Evolutionary conservation across 2,329 filamentous ascomycete genomes (phyloP).

Genomic region (Cercospora canescens): DNA sequence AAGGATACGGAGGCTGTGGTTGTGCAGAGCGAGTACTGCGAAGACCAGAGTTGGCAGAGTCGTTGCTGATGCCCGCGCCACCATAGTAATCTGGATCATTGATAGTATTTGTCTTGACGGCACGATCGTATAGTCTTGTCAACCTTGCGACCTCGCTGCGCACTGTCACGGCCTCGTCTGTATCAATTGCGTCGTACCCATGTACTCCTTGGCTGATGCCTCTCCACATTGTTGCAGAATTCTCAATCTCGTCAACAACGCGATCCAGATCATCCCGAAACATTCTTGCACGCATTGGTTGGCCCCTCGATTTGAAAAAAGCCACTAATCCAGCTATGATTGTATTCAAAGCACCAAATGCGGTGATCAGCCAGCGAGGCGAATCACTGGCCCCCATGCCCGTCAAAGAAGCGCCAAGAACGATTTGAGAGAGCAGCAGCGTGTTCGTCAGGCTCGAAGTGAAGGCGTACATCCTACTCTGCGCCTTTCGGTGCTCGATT

Average conservation of each 20-base stretch:
- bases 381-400: conserved; percentile 39
- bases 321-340: conserved; percentile 44
- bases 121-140: conserved; percentile 41
- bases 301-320: conserved; percentile 42
- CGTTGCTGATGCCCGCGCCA: conserved; percentile 29
- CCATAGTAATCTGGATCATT: conserved; percentile 45
- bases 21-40: conserved; percentile 21
- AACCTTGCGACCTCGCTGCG: conserved; percentile 38
- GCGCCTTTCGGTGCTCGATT: conserved; percentile 32
- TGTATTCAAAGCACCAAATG: conserved; percentile 44
- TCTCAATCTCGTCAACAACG: conserved; percentile 45
- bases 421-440: conserved; percentile 41
- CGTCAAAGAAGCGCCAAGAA: conserved; percentile 43
- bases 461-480: conserved; percentile 38
- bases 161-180: conserved; percentile 45
- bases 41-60: conserved; percentile 28
- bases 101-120: conserved; percentile 40
- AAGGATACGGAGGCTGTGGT: conserved; percentile 13
- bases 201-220: conserved; percentile 45
- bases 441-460: conserved; percentile 41
- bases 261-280: conserved; percentile 43
- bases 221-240: conserved; percentile 45
- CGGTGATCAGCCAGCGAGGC: conserved; percentile 40
- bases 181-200: conserved; percentile 49
- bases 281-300: conserved; percentile 43